Percentiles rank a stretch among this genome's conserved stretches.
phyloP scores from a whole-genome alignment of 345 rosid genomes.

The Salix dunnii region DNA sequence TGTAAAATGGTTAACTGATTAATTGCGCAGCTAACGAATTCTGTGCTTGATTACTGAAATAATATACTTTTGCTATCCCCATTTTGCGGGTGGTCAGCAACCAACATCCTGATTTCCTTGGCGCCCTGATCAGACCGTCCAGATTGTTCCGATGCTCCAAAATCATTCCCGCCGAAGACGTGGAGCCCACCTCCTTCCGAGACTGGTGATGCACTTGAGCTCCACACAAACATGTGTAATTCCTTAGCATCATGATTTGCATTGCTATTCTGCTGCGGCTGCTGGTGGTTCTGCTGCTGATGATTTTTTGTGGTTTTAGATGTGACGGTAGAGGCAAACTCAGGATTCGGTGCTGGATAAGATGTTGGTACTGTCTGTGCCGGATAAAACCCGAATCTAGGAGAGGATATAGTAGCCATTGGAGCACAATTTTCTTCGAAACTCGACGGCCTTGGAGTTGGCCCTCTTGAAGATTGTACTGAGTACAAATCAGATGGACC shows the following conservation, averaged over 20 bases:
- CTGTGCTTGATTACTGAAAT: not conserved
- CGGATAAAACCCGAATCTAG: conserved; percentile 71
- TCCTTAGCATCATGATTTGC: conserved; percentile 63
- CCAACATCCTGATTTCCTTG: conserved; percentile 88
- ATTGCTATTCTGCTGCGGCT: conserved; percentile 33
- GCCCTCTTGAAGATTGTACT: conserved; percentile 73
- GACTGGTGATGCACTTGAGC: conserved; percentile 37
- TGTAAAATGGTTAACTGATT: not conserved
- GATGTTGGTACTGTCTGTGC: conserved; percentile 55
- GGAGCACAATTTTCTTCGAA: conserved; percentile 50
- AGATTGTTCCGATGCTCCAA: conserved; percentile 56
- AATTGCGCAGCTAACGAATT: not conserved
- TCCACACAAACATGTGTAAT: conserved; percentile 48
- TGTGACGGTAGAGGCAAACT: conserved; percentile 41
- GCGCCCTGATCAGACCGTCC: conserved; percentile 83
- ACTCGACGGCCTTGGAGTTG: conserved; percentile 32
- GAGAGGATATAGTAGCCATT: conserved; percentile 45
- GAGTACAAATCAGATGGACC: conserved; percentile 81
- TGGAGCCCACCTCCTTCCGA: conserved; percentile 58
- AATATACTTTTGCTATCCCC: conserved; percentile 64
- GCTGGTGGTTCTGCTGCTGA: conserved; percentile 22
- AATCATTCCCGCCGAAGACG: conserved; percentile 60
- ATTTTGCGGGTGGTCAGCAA: conserved; percentile 67
- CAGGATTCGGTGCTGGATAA: conserved; percentile 89
- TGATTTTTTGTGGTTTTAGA: conserved; percentile 31